These are phyloP conservation scores for thale cress (Arabidopsis thaliana) DNA, from an alignment of 345 rosid genomes.

Conservation along the genomic window DNA sequence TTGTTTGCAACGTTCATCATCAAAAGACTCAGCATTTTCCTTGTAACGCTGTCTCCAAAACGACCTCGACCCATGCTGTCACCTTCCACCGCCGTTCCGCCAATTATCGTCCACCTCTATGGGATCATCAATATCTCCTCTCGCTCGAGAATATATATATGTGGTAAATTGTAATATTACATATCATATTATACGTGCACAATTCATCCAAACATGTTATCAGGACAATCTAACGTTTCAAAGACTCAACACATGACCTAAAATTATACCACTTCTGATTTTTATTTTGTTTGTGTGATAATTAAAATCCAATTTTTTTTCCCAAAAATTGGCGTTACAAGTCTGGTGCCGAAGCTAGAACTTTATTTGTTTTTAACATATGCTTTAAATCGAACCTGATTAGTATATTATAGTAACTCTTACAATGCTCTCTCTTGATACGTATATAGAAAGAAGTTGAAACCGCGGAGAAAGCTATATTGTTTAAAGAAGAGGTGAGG, in stretches of 20 bases:
- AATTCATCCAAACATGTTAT: background rate
- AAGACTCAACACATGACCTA: background rate
- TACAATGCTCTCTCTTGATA: background rate
- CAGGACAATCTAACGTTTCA: background rate
- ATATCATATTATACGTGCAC: background rate
- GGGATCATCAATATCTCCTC: slow-evolving; percentile 45
- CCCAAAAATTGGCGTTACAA: too few species aligned
- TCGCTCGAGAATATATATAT: slow-evolving; percentile 38
- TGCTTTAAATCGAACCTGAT: background rate
- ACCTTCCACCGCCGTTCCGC: slow-evolving; percentile 36
- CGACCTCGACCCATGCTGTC: background rate
- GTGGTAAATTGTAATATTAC: slow-evolving; percentile 1
- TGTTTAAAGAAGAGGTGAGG: slow-evolving; percentile 37
- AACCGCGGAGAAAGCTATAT: slow-evolving; percentile 3
- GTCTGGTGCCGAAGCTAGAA: too few species aligned
- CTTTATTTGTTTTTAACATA: background rate
- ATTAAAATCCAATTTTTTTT: background rate
- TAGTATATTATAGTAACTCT: background rate
- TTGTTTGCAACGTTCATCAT: slow-evolving; percentile 9
- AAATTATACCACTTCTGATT: background rate
- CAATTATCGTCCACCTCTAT: slow-evolving; percentile 42
- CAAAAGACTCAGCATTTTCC: background rate
- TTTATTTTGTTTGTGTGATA: background rate
- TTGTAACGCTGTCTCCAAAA: slow-evolving; percentile 1
- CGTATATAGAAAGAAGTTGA: slow-evolving; percentile 19